Evolutionary conservation across 1,284 basidiomycete genomes (phyloP), one percentile per base, ranked within the genome.

Genomic region (Termitomyces sp.): DNA sequence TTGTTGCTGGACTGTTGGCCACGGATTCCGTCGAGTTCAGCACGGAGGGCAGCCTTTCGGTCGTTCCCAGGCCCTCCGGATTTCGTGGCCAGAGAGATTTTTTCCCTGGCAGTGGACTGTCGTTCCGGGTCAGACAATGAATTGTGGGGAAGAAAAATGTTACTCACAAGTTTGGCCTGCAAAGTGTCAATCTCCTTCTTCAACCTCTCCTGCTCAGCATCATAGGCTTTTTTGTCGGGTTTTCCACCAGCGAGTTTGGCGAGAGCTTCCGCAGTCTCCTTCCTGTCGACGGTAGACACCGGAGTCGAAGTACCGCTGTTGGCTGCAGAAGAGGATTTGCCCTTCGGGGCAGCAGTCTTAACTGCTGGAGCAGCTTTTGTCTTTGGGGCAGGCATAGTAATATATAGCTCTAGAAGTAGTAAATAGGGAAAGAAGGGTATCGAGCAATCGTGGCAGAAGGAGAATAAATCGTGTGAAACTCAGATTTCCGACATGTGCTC

Each of bases 1-100:
- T 97, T 98, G 74, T 75, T 83, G 57, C 79, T 81, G 38, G 89
- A 87, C 72, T 98, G 96, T 62, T 90, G 80, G 26, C 78, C 79
- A 40, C 91, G 86, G 55, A 98, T 79, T 50, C 70, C 62, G 61
- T 97, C 91, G 57, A 97, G 78, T 75, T 99, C 91, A 45, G 85
- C 75, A 58, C 86, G 86, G 54, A 99, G 83, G 50, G 77, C 75
- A 48, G 78, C 81, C 56, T 90, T 81, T 55, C 86, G 80, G 60
- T 94, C 91, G 57, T 86, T 86, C 21, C 79, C 84, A 54, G 80
- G 72, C 56, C 77, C 52, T 24, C 52, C 76, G 49, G 75, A 68
- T 60, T 86, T 85, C 56, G 75, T 76, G 10, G 80, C 76, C 37
- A 84, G 71, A 45, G 78, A 68, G 66, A 97, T 87, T 72, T 93